These are phyloP conservation scores for Tranzscheliella williamsii DNA, from an alignment of 1,284 basidiomycete genomes.

Conservation along the genomic window DNA sequence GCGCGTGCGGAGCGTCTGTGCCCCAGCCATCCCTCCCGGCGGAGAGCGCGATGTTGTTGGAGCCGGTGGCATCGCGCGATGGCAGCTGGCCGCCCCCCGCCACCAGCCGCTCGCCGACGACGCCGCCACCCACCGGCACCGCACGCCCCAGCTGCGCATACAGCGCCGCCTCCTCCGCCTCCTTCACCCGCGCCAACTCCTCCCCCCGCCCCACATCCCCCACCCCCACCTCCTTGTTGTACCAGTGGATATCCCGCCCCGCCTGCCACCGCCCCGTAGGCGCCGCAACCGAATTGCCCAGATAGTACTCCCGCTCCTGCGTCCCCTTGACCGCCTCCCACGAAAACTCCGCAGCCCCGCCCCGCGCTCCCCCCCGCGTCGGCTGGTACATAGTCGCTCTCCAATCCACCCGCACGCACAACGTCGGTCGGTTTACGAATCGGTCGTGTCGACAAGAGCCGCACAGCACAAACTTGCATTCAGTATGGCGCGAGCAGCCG, in stretches of 20 bases:
- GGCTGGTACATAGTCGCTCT: constrained; percentile 18
- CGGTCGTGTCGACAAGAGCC: too few species aligned
- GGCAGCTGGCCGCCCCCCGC: too few species aligned
- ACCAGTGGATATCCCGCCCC: constrained; percentile 58
- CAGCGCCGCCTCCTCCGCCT: constrained; percentile 52
- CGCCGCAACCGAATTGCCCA: constrained; percentile 57
- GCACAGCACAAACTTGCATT: too few species aligned
- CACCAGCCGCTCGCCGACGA: too few species aligned
- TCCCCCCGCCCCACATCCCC: constrained; percentile 34
- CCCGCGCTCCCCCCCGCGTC: constrained; percentile 50
- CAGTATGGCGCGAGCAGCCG: too few species aligned
- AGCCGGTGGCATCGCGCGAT: too few species aligned
- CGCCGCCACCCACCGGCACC: too few species aligned
- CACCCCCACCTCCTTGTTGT: constrained; percentile 46
- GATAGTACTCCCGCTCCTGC: constrained; percentile 58
- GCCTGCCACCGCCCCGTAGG: constrained; percentile 58
- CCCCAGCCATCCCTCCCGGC: too few species aligned
- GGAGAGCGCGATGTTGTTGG: too few species aligned
- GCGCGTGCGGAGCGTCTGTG: too few species aligned
- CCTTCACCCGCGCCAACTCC: constrained; percentile 50
- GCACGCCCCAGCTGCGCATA: constrained; percentile 33
- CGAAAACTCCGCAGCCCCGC: constrained; percentile 56
- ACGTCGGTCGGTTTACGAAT: too few species aligned
- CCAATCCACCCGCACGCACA: too few species aligned
- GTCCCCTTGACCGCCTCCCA: constrained; percentile 55